phyloP scores from a whole-genome alignment of 1,284 basidiomycete species.

The Lentinula novae-zelandiae region DNA sequence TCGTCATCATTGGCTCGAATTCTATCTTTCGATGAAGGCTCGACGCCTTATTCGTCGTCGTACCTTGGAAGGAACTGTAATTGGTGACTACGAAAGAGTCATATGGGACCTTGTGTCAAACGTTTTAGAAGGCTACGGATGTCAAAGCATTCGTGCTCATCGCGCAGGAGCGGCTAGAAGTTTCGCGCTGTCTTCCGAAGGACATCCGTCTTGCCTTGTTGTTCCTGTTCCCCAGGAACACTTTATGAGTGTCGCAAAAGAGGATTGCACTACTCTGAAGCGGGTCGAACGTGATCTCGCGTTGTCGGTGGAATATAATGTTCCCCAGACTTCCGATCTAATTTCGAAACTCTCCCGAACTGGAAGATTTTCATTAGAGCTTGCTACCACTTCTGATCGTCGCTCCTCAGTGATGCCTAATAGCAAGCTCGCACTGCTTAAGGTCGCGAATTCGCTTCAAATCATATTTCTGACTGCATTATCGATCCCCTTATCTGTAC shows the following conservation, averaged over 20 bases:
- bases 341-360: background rate
- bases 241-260: constrained; percentile 1
- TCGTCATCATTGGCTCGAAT: constrained; percentile 35
- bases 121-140: constrained; percentile 32
- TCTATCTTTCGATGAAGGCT: constrained; percentile 30
- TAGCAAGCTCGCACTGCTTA: background rate
- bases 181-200: background rate
- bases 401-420: background rate
- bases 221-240: constrained; percentile 7
- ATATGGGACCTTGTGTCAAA: constrained; percentile 34
- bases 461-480: constrained; percentile 22
- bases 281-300: constrained; percentile 30
- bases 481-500: constrained; percentile 32
- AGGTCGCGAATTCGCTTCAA: constrained; percentile 15
- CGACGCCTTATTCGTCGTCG: constrained; percentile 2
- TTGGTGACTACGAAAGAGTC: constrained; percentile 15
- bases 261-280: constrained; percentile 9
- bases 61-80: background rate
- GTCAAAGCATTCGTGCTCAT: constrained; percentile 23
- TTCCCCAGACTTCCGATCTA: background rate
- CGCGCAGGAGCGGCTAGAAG: background rate
- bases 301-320: constrained; percentile 24
- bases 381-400: background rate
- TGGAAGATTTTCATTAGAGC: background rate
- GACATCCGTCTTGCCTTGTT: background rate